Evolutionary conservation across 2,329 filamentous ascomycete genomes (phyloP).

Genomic region (Fusarium sp.): DNA sequence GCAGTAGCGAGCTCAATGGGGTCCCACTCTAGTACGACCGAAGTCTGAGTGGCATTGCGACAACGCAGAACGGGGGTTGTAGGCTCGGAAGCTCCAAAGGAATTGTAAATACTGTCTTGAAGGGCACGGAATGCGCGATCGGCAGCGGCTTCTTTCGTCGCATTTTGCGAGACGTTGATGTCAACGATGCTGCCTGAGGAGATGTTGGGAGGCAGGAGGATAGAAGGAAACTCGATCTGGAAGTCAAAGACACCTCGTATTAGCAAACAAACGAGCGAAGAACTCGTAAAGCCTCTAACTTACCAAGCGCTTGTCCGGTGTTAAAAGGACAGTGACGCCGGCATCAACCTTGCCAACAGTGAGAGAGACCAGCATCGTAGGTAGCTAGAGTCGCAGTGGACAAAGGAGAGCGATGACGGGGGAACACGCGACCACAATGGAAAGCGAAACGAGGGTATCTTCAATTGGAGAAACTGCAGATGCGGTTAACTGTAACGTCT

Average conservation of each 20-base stretch:
- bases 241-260: slow-evolving; percentile 31
- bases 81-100: slow-evolving; percentile 86
- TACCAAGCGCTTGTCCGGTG: slow-evolving; percentile 96
- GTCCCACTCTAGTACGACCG: slow-evolving; percentile 97
- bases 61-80: slow-evolving; percentile 83
- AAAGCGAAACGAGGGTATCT: slow-evolving; percentile 14
- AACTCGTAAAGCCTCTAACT: slow-evolving; percentile 47
- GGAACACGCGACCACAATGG: slow-evolving; percentile 9
- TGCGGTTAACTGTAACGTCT: not conserved
- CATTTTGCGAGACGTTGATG: slow-evolving; percentile 92
- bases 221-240: slow-evolving; percentile 98
- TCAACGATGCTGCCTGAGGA: slow-evolving; percentile 97
- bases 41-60: slow-evolving; percentile 98
- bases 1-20: slow-evolving; percentile 93
- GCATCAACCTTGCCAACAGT: slow-evolving; percentile 99
- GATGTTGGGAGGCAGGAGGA: slow-evolving; percentile 94
- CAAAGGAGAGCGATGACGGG: slow-evolving; percentile 10
- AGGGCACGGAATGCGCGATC: slow-evolving; percentile 82
- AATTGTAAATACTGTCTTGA: slow-evolving; percentile 87
- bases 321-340: slow-evolving; percentile 95
- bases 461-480: not conserved
- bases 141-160: slow-evolving; percentile 78
- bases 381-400: slow-evolving; percentile 46
- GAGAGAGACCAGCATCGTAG: slow-evolving; percentile 89
- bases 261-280: slow-evolving; percentile 25